A percentile compares a stretch with the other conserved stretches of the same genome.
Evolutionary conservation across 1,139 yeast genomes (phyloP).

Genomic region (Yarrowia galli): DNA sequence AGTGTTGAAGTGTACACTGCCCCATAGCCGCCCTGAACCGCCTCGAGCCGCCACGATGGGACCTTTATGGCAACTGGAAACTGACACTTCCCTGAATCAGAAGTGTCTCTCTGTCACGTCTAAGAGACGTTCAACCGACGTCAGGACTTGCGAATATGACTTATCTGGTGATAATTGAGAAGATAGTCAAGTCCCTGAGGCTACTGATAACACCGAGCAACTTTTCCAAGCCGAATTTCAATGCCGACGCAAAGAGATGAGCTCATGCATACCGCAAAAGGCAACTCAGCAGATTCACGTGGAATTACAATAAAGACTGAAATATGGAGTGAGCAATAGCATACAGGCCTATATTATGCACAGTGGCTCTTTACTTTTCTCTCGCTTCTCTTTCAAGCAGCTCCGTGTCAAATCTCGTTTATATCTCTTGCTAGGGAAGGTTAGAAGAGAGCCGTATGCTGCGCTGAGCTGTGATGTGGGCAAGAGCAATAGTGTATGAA

Average conservation of each 20-base stretch:
- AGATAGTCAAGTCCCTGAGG: background rate
- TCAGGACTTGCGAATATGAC: background rate
- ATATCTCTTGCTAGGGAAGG: slow-evolving; percentile 8
- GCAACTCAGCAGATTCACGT: background rate
- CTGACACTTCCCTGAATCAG: background rate
- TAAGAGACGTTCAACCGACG: background rate
- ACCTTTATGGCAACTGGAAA: slow-evolving; percentile 5
- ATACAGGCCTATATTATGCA: slow-evolving; percentile 1
- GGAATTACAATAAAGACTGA: background rate
- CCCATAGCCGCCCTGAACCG: background rate
- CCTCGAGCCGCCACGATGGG: too few relatives aligned
- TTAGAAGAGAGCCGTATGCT: background rate
- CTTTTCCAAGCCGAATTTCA: background rate
- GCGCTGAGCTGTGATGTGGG: background rate
- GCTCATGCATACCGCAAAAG: background rate
- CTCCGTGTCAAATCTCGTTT: background rate
- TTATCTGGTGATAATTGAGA: background rate
- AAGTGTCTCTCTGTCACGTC: background rate
- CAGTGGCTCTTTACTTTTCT: background rate
- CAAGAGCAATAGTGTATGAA: background rate
- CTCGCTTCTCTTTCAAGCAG: background rate
- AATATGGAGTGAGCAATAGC: too few relatives aligned
- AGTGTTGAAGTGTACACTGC: background rate
- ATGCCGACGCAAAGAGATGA: background rate
- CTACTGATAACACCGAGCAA: background rate